A percentile compares a stretch with the other conserved stretches of the same genome.
Conservation (phyloP, 2,329 filamentous ascomycete genomes). For the Monosporascus sp. region DNA sequence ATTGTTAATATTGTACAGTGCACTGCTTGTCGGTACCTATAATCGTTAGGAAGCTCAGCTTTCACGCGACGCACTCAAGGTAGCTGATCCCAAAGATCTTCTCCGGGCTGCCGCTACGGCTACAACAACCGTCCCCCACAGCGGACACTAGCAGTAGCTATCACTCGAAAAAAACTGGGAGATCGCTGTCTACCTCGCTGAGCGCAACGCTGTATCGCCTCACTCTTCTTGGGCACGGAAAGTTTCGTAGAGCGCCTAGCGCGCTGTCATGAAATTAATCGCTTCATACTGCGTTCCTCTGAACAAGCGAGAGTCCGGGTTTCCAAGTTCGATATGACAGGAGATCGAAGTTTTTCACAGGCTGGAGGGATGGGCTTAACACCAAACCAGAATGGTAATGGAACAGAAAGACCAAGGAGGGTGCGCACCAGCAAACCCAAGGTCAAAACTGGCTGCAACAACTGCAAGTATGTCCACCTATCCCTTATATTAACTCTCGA, state of each 20-base stretch:
- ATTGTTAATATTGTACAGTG: background rate
- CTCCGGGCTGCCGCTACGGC: background rate
- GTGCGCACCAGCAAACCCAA: slow-evolving; percentile 52
- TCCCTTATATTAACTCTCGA: background rate
- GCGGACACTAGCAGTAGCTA: background rate
- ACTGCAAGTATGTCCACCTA: slow-evolving; percentile 57
- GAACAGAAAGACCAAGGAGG: slow-evolving; percentile 33
- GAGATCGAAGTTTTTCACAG: slow-evolving; percentile 2
- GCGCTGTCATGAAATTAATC: slow-evolving; percentile 9
- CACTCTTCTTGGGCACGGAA: background rate
- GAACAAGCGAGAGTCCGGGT: slow-evolving; percentile 2
- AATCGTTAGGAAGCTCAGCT: background rate
- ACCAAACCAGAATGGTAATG: slow-evolving; percentile 12
- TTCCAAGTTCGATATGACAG: slow-evolving; percentile 6
- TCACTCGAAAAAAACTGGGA: background rate
- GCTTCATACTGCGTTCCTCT: background rate
- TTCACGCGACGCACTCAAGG: background rate
- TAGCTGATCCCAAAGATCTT: background rate
- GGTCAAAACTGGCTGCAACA: slow-evolving; percentile 61
- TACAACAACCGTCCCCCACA: background rate
- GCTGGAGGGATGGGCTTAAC: slow-evolving; percentile 4
- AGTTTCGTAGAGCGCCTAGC: background rate
- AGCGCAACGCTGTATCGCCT: background rate
- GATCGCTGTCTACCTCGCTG: background rate
- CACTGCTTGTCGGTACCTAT: background rate